Evolutionary conservation across 2,329 filamentous ascomycete species (phyloP).

Genomic region (Colletotrichum lindemuthianum): DNA sequence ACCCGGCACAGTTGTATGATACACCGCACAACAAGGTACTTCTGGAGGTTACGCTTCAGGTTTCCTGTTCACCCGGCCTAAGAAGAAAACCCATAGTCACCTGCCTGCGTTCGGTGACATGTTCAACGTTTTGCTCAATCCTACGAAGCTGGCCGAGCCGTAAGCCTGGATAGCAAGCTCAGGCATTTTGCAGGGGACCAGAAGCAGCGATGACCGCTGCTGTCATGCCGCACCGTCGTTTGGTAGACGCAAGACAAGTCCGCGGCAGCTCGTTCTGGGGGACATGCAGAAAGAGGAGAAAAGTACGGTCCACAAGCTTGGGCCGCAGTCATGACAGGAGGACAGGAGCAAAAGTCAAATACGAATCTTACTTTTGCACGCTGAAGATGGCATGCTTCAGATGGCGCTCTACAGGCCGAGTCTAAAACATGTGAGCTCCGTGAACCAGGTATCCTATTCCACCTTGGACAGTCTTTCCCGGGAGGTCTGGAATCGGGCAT

Average conservation of each 20-base stretch:
- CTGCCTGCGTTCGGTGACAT: too few relatives aligned
- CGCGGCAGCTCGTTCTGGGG: constrained; percentile 13
- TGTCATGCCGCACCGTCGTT: too few relatives aligned
- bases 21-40: too few relatives aligned
- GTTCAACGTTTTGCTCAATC: too few relatives aligned
- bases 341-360: not conserved
- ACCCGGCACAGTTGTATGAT: not conserved
- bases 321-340: constrained; percentile 15
- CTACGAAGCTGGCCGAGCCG: too few relatives aligned
- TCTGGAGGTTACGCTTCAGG: too few relatives aligned
- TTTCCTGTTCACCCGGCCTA: too few relatives aligned
- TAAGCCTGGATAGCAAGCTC: too few relatives aligned
- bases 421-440: constrained; percentile 24
- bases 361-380: too few relatives aligned
- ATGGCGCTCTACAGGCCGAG: constrained; percentile 29
- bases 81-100: too few relatives aligned
- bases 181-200: too few relatives aligned
- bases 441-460: constrained; percentile 9
- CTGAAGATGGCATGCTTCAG: constrained; percentile 22
- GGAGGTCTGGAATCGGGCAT: constrained; percentile 15
- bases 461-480: constrained; percentile 12
- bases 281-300: constrained; percentile 2
- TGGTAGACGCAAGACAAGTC: not conserved
- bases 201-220: too few relatives aligned
- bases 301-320: constrained; percentile 12